Evolutionary conservation across 257 asterid species (phyloP), one percentile per base, ranked within the genome.

Genomic region (Solanum paucissectum): DNA sequence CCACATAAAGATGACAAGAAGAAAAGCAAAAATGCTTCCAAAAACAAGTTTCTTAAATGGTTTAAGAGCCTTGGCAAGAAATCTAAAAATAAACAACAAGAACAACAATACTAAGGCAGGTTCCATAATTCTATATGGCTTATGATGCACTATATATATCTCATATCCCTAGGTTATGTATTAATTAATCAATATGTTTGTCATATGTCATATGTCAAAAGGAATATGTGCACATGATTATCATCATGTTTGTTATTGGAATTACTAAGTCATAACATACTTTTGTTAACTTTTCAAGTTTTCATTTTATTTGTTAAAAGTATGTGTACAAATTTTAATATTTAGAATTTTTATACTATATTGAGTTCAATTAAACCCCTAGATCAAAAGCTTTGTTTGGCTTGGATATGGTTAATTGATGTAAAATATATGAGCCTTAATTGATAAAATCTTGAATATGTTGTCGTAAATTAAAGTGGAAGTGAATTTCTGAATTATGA

Each of bases 21-120:
- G 87, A 92, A 90, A 74, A 86, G 86, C 1, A 90, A 90, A 83
- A 87, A 92, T 25, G 92, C 90, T 21, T 85, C 73, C 36, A 92
- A 93, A 89, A 73, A 86, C 87, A 93, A 88, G 38, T 81, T 81
- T 46, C 68, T 81, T 2, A 81, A 81, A 81, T 81, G 85, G 85
- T 52, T 81, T 32, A 46, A 49, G 42, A 81, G 68, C 20, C 6
- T 81, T 46, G 85, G 68, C 69, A 81, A 81, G 85, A 81, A 81
- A 49, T 46, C 85, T 18, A 81, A 81, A 81, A 14, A 8, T 81
- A 81, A 36, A 46, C 37, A 77, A n/a, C n/a, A 77, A n/a, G 37
- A 20, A 34, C 37, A 77, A 1, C 84, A 40, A n/a, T 25, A 42
- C 42, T 73, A 34, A 73, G 81, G 46, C 46, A 18, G 6, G 46